Evolutionary conservation across 768 basidiomycete species (phyloP).

Genomic region (Pleurotus djamor): DNA sequence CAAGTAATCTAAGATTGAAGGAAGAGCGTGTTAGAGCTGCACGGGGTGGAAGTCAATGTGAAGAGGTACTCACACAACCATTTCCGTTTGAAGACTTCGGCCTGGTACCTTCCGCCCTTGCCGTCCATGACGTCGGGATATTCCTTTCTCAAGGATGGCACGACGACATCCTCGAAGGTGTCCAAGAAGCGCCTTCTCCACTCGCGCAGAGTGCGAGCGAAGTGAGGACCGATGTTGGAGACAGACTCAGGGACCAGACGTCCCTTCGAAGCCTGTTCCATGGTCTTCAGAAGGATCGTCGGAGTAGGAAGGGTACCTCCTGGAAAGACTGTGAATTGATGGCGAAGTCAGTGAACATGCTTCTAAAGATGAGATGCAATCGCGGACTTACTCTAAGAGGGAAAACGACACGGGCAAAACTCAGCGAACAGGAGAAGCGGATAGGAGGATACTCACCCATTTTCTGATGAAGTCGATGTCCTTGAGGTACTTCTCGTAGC

Average conservation of each 20-base stretch:
- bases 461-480: slow-evolving; percentile 78
- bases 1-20: slow-evolving; percentile 41
- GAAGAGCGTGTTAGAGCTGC: slow-evolving; percentile 7
- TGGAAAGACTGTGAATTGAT: slow-evolving; percentile 50
- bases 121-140: slow-evolving; percentile 56
- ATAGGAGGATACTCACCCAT: slow-evolving; percentile 49
- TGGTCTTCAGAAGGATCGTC: slow-evolving; percentile 50
- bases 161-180: slow-evolving; percentile 55
- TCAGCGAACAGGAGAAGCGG: too few relatives aligned
- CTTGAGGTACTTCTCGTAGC: slow-evolving; percentile 50
- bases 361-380: too few relatives aligned
- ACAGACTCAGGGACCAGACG: slow-evolving; percentile 63
- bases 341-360: too few relatives aligned
- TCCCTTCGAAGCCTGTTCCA: slow-evolving; percentile 49
- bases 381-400: too few relatives aligned
- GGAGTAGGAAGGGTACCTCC: slow-evolving; percentile 69
- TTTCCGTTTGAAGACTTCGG: slow-evolving; percentile 74
- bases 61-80: slow-evolving; percentile 56
- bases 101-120: slow-evolving; percentile 42
- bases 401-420: too few relatives aligned
- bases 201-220: slow-evolving; percentile 75
- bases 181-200: slow-evolving; percentile 65
- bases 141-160: slow-evolving; percentile 56
- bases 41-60: not conserved
- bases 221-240: slow-evolving; percentile 73